phyloP scores from a whole-genome alignment of 208 protist species.

The Leishmania lainsoni region DNA sequence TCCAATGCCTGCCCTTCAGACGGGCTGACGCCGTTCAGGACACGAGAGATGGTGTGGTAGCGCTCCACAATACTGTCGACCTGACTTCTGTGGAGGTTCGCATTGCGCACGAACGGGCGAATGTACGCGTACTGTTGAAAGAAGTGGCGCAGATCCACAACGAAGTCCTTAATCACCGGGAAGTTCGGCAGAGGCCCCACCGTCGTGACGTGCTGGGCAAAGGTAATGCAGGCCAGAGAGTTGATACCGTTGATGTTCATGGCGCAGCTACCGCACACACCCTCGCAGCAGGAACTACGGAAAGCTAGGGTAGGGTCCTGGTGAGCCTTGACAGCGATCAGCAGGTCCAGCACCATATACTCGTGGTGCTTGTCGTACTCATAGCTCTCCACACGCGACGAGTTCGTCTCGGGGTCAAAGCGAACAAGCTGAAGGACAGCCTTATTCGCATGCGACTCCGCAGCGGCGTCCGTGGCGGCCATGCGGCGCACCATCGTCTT shows the following conservation, averaged over 20 bases:
- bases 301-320: slow-evolving; percentile 92
- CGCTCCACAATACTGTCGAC: slow-evolving; percentile 80
- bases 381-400: slow-evolving; percentile 85
- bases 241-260: slow-evolving; percentile 96
- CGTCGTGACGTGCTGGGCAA: slow-evolving; percentile 82
- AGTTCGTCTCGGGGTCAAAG: slow-evolving; percentile 88
- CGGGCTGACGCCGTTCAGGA: slow-evolving; percentile 67
- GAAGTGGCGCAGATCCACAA: slow-evolving; percentile 91
- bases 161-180: slow-evolving; percentile 92
- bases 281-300: slow-evolving; percentile 91
- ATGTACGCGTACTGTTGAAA: slow-evolving; percentile 93
- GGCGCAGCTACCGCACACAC: slow-evolving; percentile 93
- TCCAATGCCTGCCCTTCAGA: slow-evolving; percentile 33
- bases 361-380: slow-evolving; percentile 92
- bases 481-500: slow-evolving; percentile 82
- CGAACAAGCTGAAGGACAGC: slow-evolving; percentile 85
- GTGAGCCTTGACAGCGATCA: slow-evolving; percentile 91
- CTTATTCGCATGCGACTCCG: slow-evolving; percentile 38
- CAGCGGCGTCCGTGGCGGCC: slow-evolving; percentile 55
- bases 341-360: slow-evolving; percentile 93
- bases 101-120: slow-evolving; percentile 88
- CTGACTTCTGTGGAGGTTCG: slow-evolving; percentile 78
- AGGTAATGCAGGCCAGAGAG: slow-evolving; percentile 91
- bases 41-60: slow-evolving; percentile 72
- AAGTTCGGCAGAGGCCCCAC: slow-evolving; percentile 91